Conservation (phyloP, 2,329 filamentous ascomycete genomes). For the Colletotrichum spinosum region DNA sequence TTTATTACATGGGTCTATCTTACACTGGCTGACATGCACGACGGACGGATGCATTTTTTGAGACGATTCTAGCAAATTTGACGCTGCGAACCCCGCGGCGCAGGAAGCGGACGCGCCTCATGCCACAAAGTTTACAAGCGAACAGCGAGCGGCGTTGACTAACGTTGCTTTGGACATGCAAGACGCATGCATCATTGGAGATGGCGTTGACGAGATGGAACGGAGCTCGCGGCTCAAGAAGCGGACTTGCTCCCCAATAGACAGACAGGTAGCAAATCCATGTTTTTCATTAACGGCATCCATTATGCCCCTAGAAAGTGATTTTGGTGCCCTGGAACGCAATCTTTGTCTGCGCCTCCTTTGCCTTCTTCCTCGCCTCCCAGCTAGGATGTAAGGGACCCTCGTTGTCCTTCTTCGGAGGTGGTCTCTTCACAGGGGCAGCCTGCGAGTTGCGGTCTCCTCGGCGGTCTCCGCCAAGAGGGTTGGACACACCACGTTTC, state of each 20-base stretch:
- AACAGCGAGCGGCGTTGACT: background rate
- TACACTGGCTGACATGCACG: no score
- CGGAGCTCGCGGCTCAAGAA: no score
- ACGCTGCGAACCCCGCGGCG: no score
- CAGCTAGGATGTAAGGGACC: constrained; percentile 73
- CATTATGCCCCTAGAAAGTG: constrained; percentile 28
- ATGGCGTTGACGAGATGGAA: no score
- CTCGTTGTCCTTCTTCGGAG: constrained; percentile 59
- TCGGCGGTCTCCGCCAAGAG: constrained; percentile 40
- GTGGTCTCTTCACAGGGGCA: constrained; percentile 48
- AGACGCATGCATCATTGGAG: no score
- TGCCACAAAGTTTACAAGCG: no score
- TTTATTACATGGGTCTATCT: no score
- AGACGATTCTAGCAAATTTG: no score
- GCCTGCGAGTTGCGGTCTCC: constrained; percentile 41
- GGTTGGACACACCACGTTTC: constrained; percentile 63
- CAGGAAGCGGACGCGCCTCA: no score
- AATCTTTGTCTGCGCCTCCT: constrained; percentile 65
- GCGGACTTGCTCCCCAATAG: background rate
- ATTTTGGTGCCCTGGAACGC: constrained; percentile 69
- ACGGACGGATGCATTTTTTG: no score
- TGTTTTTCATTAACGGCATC: background rate
- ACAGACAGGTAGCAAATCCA: constrained; percentile 12
- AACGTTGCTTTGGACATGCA: no score
- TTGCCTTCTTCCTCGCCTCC: constrained; percentile 72